Conservation (phyloP, 164 flowering plant species). For the Nymphaea thermarum region DNA sequence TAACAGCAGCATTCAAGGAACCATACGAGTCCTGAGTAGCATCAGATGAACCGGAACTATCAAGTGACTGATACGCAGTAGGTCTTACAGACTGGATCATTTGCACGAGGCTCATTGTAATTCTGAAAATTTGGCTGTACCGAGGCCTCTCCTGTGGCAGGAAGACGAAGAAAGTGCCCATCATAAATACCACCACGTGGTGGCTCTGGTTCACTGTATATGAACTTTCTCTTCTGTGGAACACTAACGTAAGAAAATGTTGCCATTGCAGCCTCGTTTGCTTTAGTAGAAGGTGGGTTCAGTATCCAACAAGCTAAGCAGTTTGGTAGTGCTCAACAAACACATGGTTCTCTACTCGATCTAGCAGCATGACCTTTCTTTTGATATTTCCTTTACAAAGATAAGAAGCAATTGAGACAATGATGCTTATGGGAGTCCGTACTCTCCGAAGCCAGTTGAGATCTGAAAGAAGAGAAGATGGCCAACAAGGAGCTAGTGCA, state of each 20-base stretch:
- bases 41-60: slow-evolving; percentile 14
- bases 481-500: no score
- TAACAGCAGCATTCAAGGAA: slow-evolving; percentile 7
- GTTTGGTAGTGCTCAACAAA: no score
- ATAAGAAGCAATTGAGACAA: no score
- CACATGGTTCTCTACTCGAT: no score
- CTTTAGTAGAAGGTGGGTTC: neutral
- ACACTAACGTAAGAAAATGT: neutral
- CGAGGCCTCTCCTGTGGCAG: slow-evolving; percentile 35
- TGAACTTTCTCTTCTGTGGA: slow-evolving; percentile 18
- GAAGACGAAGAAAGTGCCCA: slow-evolving; percentile 36
- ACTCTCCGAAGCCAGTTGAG: no score
- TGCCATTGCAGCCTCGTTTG: neutral
- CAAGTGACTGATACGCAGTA: slow-evolving; percentile 18
- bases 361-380: no score
- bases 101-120: slow-evolving; percentile 20
- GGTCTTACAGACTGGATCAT: slow-evolving; percentile 17
- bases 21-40: slow-evolving; percentile 14
- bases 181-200: slow-evolving; percentile 33
- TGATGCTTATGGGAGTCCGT: neutral
- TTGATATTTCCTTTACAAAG: neutral
- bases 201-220: slow-evolving; percentile 21
- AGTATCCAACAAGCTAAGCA: neutral
- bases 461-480: no score
- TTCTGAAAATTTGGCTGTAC: slow-evolving; percentile 11